Evolutionary conservation across 371 early-diverging fungal species (phyloP).

Genomic region (Zopfochytrium polystomum): DNA sequence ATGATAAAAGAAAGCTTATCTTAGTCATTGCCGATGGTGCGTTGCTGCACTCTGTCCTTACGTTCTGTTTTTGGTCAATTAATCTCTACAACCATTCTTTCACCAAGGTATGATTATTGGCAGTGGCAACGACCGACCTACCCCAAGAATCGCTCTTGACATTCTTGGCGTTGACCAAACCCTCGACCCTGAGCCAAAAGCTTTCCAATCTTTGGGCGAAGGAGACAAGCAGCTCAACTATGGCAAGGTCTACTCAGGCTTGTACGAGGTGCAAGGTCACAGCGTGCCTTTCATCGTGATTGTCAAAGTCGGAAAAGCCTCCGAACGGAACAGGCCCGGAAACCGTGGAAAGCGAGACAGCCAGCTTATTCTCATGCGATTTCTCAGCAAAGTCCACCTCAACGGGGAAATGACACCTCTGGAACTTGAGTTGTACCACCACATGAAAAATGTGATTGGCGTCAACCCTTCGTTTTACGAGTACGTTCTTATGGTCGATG

Average conservation of each 20-base stretch:
- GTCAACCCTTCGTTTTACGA: conserved; percentile 75
- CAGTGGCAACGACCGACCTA: conserved; percentile 83
- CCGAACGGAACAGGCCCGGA: conserved; percentile 66
- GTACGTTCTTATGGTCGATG: conserved; percentile 87
- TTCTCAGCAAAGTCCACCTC: conserved; percentile 91
- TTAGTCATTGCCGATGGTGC: conserved; percentile 45
- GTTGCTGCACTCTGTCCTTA: background rate
- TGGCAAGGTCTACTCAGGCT: conserved; percentile 88
- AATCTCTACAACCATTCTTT: conserved; percentile 47
- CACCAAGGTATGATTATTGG: conserved; percentile 77
- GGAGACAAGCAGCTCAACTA: conserved; percentile 70
- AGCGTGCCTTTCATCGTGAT: conserved; percentile 77
- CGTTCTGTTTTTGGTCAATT: conserved; percentile 2
- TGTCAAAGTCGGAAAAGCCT: conserved; percentile 73
- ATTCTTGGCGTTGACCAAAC: conserved; percentile 76
- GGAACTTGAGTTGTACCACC: conserved; percentile 76
- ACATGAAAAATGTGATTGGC: too few relatives aligned
- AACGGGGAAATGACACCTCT: conserved; percentile 72
- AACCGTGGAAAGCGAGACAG: conserved; percentile 99
- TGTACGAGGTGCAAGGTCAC: conserved; percentile 74
- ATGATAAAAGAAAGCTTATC: conserved; percentile 90
- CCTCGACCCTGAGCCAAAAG: conserved; percentile 49
- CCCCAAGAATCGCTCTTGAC: conserved; percentile 83
- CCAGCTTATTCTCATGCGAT: conserved; percentile 97
- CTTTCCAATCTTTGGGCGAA: conserved; percentile 60